phyloP scores from a whole-genome alignment of 345 rosid genomes.

The Pistacia integerrima region DNA sequence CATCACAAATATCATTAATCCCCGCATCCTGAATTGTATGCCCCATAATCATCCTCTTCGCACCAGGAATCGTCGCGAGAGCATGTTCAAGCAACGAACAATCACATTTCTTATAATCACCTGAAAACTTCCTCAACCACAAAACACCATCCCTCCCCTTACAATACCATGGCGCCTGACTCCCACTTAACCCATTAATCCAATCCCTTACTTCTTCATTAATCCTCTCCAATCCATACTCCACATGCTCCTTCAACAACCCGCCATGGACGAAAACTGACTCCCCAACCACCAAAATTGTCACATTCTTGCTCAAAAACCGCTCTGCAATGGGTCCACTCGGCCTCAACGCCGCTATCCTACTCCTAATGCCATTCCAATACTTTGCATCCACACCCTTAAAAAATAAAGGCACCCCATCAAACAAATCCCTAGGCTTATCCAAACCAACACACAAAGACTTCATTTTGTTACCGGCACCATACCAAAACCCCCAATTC shows the following conservation, averaged over 20 bases:
- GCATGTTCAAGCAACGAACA: conserved; percentile 78
- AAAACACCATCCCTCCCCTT: conserved; percentile 67
- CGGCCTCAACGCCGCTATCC: conserved; percentile 85
- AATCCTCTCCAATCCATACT: conserved; percentile 76
- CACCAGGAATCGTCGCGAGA: conserved; percentile 82
- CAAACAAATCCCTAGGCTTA: conserved; percentile 50
- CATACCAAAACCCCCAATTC: conserved; percentile 79
- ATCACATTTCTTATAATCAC: conserved; percentile 62
- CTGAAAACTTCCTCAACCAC: conserved; percentile 86
- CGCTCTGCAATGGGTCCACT: conserved; percentile 67
- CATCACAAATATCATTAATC: conserved; percentile 62
- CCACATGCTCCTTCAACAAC: conserved; percentile 63
- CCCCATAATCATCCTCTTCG: conserved; percentile 92
- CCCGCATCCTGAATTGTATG: conserved; percentile 83
- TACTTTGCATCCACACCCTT: conserved; percentile 43
- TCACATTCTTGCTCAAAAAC: conserved; percentile 60
- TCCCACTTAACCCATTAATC: conserved; percentile 61
- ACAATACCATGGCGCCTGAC: conserved; percentile 47
- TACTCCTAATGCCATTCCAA: conserved; percentile 54
- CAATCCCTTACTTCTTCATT: conserved; percentile 81
- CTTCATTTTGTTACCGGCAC: conserved; percentile 69
- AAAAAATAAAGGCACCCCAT: conserved; percentile 63
- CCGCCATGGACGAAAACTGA: conserved; percentile 92
- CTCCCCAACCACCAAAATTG: conserved; percentile 83
- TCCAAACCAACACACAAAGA: conserved; percentile 52